Evolutionary conservation across 306 rosid genomes (phyloP).

Genomic region (Cicer pinnatifidum): DNA sequence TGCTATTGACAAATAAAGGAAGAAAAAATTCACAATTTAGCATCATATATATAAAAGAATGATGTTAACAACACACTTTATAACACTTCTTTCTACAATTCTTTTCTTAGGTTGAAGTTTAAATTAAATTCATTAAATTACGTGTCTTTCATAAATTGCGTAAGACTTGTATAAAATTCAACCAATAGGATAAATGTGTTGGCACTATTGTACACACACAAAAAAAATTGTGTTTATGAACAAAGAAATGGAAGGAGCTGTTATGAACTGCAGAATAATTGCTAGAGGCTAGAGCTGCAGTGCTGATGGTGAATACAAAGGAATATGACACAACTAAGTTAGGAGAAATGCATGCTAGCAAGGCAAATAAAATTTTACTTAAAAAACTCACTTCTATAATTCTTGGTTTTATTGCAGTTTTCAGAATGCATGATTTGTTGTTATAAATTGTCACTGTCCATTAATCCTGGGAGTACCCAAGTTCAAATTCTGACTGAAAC

Average conservation of each 20-base stretch:
- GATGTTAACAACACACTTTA: background rate
- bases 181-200: background rate
- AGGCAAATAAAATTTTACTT: background rate
- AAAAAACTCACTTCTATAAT: slow-evolving; percentile 47
- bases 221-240: background rate
- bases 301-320: background rate
- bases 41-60: background rate
- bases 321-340: background rate
- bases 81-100: background rate
- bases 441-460: slow-evolving; percentile 1
- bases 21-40: background rate
- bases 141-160: background rate
- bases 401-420: slow-evolving; percentile 53
- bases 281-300: background rate
- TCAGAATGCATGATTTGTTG: slow-evolving; percentile 27
- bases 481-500: no score
- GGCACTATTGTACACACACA: background rate
- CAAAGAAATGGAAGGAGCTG: background rate
- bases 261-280: background rate
- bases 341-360: background rate
- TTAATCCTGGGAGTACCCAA: background rate
- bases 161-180: background rate
- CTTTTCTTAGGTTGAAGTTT: background rate
- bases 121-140: background rate
- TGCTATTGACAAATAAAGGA: slow-evolving; percentile 1